Evolutionary conservation across 805 yeast species (phyloP).

Genomic region (Maudiozyma saulgeensis): DNA sequence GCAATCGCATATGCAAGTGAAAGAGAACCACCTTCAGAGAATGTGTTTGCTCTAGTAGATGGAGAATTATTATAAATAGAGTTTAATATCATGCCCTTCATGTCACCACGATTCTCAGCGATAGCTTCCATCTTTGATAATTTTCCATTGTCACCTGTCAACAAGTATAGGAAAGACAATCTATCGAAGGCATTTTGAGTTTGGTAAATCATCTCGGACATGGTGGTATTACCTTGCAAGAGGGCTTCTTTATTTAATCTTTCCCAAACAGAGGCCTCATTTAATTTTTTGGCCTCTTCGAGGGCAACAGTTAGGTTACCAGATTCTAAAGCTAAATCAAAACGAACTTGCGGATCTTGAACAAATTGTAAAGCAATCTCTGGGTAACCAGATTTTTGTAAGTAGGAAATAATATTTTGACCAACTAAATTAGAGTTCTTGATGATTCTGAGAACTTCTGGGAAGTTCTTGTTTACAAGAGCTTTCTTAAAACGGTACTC

Average conservation of each 20-base stretch:
- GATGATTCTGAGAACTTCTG: conserved; percentile 84
- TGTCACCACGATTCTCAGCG: conserved; percentile 81
- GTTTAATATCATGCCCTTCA: conserved; percentile 71
- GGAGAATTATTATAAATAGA: conserved; percentile 68
- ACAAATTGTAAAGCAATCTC: conserved; percentile 96
- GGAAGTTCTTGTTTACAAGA: conserved; percentile 77
- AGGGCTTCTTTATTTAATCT: conserved; percentile 78
- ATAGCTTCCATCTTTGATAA: conserved; percentile 77
- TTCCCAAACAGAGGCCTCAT: conserved; percentile 65
- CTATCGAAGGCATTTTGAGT: conserved; percentile 79
- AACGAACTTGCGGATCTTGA: conserved; percentile 90
- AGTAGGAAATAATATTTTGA: conserved; percentile 89
- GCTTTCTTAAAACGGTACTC: conserved; percentile 96
- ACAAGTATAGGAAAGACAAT: conserved; percentile 77
- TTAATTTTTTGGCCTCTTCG: conserved; percentile 73
- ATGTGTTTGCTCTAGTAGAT: conserved; percentile 63
- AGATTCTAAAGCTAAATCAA: conserved; percentile 90
- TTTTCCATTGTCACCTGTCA: conserved; percentile 71
- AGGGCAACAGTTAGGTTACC: conserved; percentile 83
- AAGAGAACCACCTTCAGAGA: conserved; percentile 66
- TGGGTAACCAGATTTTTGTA: conserved; percentile 92
- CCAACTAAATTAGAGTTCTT: conserved; percentile 88
- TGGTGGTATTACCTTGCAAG: conserved; percentile 75
- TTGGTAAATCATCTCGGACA: conserved; percentile 83
- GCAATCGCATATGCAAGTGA: conserved; percentile 93